Evolutionary conservation across 2,329 filamentous ascomycete species (phyloP).

Genomic region (Beauveria sp.): DNA sequence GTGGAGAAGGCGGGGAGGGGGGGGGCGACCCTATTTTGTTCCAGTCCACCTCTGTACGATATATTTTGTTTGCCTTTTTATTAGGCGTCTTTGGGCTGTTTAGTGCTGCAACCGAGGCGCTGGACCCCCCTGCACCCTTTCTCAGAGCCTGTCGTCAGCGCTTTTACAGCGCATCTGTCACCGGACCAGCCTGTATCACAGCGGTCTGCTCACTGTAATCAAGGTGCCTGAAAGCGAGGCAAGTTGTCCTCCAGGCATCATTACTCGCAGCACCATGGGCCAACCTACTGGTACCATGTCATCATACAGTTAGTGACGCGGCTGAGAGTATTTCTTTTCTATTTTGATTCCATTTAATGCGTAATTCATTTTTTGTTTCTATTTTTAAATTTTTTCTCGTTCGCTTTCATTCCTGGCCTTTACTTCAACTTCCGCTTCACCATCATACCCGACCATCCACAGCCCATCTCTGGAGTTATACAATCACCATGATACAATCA

Average conservation of each 20-base stretch:
- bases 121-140: not conserved
- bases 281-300: not conserved
- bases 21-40: no score
- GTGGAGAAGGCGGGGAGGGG: not conserved
- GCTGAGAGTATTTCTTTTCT: no score
- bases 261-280: not conserved
- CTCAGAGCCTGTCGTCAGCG: not conserved
- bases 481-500: constrained; percentile 5
- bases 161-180: not conserved
- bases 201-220: not conserved
- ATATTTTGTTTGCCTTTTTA: not conserved
- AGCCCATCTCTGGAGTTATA: not conserved
- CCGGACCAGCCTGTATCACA: not conserved
- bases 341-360: no score
- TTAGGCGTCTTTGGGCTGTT: not conserved
- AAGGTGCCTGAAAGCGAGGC: not conserved
- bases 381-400: no score
- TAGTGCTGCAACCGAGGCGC: not conserved
- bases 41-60: no score
- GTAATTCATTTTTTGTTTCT: no score
- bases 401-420: not conserved
- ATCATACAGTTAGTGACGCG: not conserved
- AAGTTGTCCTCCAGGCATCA: not conserved
- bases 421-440: not conserved
- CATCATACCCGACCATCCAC: not conserved